A percentile compares a stretch with the other conserved stretches of the same genome.
Conservation (phyloP, 768 basidiomycete genomes). For the Mycena rosella region DNA sequence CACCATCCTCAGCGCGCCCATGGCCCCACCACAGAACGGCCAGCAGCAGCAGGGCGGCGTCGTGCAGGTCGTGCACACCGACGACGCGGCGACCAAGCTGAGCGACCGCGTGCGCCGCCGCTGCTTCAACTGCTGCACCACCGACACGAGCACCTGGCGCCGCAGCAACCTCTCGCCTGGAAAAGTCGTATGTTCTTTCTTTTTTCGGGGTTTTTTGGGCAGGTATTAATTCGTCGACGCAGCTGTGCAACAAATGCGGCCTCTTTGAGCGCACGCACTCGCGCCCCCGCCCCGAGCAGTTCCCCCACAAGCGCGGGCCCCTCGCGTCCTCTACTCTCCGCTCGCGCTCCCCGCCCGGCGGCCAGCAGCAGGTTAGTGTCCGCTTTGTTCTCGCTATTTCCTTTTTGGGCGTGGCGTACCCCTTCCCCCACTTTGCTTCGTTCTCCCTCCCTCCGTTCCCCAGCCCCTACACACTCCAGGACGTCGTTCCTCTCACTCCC, state of each 20-base stretch:
- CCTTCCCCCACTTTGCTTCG: no score
- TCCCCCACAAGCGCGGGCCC: slow-evolving; percentile 84
- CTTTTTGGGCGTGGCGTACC: background rate
- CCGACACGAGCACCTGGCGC: slow-evolving; percentile 87
- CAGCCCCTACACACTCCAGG: no score
- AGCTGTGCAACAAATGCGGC: slow-evolving; percentile 78
- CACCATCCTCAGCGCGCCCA: slow-evolving; percentile 41
- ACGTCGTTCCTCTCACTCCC: no score
- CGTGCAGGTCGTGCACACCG: slow-evolving; percentile 62
- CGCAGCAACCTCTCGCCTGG: slow-evolving; percentile 82
- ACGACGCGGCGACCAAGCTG: no score
- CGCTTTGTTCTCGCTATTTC: background rate
- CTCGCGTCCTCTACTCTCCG: slow-evolving; percentile 65
- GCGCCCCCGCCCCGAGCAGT: slow-evolving; percentile 82
- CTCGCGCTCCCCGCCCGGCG: slow-evolving; percentile 61
- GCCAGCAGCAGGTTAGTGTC: background rate
- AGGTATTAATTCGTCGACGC: slow-evolving; percentile 44
- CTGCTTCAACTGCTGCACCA: slow-evolving; percentile 89
- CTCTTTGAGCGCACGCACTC: slow-evolving; percentile 88
- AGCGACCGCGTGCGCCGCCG: slow-evolving; percentile 80
- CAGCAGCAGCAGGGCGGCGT: slow-evolving; percentile 5
- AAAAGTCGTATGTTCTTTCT: slow-evolving; percentile 72
- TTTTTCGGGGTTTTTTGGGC: slow-evolving; percentile 10
- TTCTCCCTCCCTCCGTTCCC: no score
- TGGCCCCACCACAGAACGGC: slow-evolving; percentile 28